Evolutionary conservation across 2,329 filamentous ascomycete species (phyloP).

Genomic region (Trichophyton schoenleinii): DNA sequence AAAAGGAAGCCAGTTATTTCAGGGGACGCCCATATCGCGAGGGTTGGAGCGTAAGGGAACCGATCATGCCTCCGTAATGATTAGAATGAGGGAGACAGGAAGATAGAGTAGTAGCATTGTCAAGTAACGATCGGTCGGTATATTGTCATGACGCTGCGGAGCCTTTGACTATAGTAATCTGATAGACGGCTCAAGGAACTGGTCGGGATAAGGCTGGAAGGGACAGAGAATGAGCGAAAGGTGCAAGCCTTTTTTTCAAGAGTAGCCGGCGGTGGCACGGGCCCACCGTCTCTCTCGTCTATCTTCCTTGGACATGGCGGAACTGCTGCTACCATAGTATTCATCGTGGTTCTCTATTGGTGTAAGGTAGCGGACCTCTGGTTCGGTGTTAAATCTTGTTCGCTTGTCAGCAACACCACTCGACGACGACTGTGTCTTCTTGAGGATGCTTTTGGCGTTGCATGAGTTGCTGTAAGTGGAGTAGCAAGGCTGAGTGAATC

Average conservation of each 20-base stretch:
- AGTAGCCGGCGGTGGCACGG: background rate
- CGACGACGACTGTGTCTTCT: conserved; percentile 25
- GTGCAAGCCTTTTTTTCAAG: background rate
- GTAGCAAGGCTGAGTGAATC: conserved; percentile 21
- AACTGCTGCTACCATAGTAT: conserved; percentile 32
- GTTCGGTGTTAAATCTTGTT: conserved; percentile 34
- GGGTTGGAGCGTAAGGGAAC: background rate
- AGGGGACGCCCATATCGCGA: background rate
- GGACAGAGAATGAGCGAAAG: background rate
- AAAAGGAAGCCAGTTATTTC: background rate
- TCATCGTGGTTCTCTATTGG: conserved; percentile 38
- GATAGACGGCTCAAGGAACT: background rate
- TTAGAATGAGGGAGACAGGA: too few species aligned
- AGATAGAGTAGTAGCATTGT: background rate
- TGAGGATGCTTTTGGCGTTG: conserved; percentile 37
- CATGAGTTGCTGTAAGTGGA: conserved; percentile 35
- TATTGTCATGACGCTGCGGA: background rate
- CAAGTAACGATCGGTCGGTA: too few species aligned
- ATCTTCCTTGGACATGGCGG: conserved; percentile 35
- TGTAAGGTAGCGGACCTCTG: conserved; percentile 36
- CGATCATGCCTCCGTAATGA: background rate
- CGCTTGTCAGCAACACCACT: conserved; percentile 21
- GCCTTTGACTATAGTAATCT: background rate
- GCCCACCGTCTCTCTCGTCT: conserved; percentile 36
- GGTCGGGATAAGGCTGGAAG: background rate